Evolutionary conservation across 345 rosid genomes (phyloP), one percentile per base, ranked within the genome.

Genomic region (Cardamine occulta): DNA sequence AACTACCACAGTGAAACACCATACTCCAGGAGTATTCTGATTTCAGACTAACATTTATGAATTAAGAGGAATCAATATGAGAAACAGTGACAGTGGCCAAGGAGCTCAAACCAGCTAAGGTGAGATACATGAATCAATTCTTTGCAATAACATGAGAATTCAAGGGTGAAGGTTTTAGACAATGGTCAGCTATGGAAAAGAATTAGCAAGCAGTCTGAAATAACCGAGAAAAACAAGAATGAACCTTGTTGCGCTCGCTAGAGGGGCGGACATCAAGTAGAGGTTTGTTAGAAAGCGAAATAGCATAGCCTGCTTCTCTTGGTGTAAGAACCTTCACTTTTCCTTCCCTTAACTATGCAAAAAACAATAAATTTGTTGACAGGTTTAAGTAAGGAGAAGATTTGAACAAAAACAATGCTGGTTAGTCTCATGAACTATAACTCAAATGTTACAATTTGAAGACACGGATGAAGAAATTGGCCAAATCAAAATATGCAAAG

Each of bases 281-380:
- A 49, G 89, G 85, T 79, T 93, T 93, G 72, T 83, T 82, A 12
- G 97, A 88, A 45, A 93, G 91, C 74, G 89, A 94, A 84, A 91
- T 80, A 11, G 95, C 97, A 83, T 94, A 89, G 56, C 97, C 96
- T 45, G 96, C 97, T 83, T 93, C 96, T 76, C 84, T 88, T 8
- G 95, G 94, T 47, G 91, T 79, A 66, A 94, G 88, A 76, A 87
- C 74, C 82, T 94, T 94, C 42, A 94, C 91, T 82, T 83, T 94
- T 69, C 87, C 90, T 66, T 87, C 94, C 82, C 97, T 89, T 78
- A 94, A 75, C 97, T 91, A 73, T 19, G 17, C 64, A 77, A 77
- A 37, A 67, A 37, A 67, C 47, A 73, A 14, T 4, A 9, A 57
- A 18, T 1, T 55, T 26, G 9, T 18, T 37, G 8, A 31, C 24